Conservation (phyloP, 345 rosid genomes). For the Eucalyptus viminalis region DNA sequence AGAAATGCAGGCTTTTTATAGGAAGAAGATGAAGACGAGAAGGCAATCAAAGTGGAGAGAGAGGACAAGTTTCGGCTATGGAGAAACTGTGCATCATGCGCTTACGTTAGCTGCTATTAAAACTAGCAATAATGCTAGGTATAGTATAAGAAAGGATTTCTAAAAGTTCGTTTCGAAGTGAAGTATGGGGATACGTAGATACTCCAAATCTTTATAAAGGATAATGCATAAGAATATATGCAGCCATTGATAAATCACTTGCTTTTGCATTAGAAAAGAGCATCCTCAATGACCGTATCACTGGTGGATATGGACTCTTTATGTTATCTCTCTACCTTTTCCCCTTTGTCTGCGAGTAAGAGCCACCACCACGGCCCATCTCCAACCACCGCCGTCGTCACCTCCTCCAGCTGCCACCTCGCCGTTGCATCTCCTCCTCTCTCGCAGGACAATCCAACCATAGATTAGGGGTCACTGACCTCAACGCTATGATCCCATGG, state of each 20-base stretch:
- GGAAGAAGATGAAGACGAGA: conserved; percentile 3
- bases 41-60: not conserved
- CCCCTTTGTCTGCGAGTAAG: not conserved
- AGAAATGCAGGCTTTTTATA: conserved; percentile 34
- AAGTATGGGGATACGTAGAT: not conserved
- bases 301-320: not conserved
- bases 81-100: not conserved
- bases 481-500: not conserved
- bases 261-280: not conserved
- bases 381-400: not conserved
- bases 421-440: not conserved
- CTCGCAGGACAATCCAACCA: not conserved
- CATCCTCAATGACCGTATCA: not conserved
- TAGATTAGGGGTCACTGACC: not conserved
- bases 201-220: not conserved
- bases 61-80: not conserved
- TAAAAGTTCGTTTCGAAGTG: not conserved
- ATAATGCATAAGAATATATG: not conserved
- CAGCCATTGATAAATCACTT: not conserved
- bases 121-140: not conserved
- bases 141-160: not conserved
- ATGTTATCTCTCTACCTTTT: not conserved
- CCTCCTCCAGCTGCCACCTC: not conserved
- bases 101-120: not conserved
- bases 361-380: not conserved